Evolutionary conservation across 495 filamentous ascomycete genomes (phyloP).

Genomic region (Penicillium cinerascens): DNA sequence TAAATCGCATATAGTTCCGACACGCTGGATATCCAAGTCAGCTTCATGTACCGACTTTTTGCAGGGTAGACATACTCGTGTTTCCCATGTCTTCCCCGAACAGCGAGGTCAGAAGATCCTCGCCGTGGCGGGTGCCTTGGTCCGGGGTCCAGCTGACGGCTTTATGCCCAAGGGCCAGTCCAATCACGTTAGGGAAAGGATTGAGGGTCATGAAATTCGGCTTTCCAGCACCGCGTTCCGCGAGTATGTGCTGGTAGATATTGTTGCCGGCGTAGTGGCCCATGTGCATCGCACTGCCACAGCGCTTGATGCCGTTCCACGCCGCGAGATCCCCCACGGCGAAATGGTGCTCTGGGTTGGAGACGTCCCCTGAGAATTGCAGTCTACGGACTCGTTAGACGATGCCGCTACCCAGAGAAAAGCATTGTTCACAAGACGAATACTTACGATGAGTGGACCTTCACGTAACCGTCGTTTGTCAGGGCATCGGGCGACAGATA

Average conservation of each 20-base stretch:
- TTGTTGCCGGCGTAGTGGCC: slow-evolving; percentile 58
- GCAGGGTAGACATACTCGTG: slow-evolving; percentile 32
- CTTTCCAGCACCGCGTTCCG: slow-evolving; percentile 26
- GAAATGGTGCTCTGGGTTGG: slow-evolving; percentile 56
- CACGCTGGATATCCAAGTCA: slow-evolving; percentile 42
- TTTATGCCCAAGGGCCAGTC: slow-evolving; percentile 61
- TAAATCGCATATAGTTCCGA: slow-evolving; percentile 53
- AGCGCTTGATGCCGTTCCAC: slow-evolving; percentile 70
- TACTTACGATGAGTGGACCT: slow-evolving; percentile 43
- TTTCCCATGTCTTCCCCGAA: slow-evolving; percentile 68
- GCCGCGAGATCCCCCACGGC: slow-evolving; percentile 45
- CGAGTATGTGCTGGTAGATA: slow-evolving; percentile 55
- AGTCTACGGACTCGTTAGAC: slow-evolving; percentile 27
- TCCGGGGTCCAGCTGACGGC: slow-evolving; percentile 56
- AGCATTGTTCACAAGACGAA: no score
- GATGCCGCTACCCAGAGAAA: not conserved
- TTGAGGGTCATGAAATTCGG: slow-evolving; percentile 43
- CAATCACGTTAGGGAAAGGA: slow-evolving; percentile 59
- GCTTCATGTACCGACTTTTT: not conserved
- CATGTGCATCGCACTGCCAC: slow-evolving; percentile 65
- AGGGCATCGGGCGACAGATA: slow-evolving; percentile 50
- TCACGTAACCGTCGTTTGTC: slow-evolving; percentile 54
- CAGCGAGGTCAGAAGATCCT: slow-evolving; percentile 54
- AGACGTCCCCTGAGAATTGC: slow-evolving; percentile 39
- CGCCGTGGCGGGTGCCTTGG: slow-evolving; percentile 49